Evolutionary conservation across 257 asterid species (phyloP), one percentile per base, ranked within the genome.

Genomic region (Solanum corneliomulleri): DNA sequence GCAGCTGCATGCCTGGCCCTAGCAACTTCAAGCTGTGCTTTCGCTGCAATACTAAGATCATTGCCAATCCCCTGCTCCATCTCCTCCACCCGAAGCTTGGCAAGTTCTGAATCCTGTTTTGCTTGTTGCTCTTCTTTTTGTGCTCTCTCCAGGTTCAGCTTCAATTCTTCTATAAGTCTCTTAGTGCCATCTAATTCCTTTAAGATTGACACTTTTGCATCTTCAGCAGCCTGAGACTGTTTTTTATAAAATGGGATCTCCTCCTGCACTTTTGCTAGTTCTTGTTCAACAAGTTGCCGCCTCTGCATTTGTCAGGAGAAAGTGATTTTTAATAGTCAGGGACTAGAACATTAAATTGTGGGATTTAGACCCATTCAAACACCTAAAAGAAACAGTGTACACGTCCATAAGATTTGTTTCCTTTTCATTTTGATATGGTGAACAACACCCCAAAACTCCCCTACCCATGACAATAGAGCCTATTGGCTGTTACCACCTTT

Each of bases 21-120:
- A 25, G 99, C 98, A 6, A 97, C 99, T 94, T 97, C 99, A 37
- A 97, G 95, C 94, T 97, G 98, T 14, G 97, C 99, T 94, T 91
- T 97, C 89, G 98, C 98, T 2, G 99, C 99, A 86, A 93, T 88
- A 86, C 99, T 94, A 66, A 95, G 90, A 76, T 94, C 99, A 42
- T 93, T 96, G 3, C 98, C 94, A 56, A 97, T 93, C 83, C 98
- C 99, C 86, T 94, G 95, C 88, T 96, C 98, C 90, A 97, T 90
- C 93, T 97, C 98, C 89, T 95, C 99, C 25, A 94, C 93, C 85
- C 98, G 89, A 33, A 96, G 98, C 86, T 89, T 94, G 66, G 98
- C 98, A 25, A 96, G 98, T 80, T 97, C 99, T 15, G 98, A 91
- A 89, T 96, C 99, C 88, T 97, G 99, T 89, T 92, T 96, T 39